Conservation (phyloP, 345 rosid species). For the Cardamine resedifolia region DNA sequence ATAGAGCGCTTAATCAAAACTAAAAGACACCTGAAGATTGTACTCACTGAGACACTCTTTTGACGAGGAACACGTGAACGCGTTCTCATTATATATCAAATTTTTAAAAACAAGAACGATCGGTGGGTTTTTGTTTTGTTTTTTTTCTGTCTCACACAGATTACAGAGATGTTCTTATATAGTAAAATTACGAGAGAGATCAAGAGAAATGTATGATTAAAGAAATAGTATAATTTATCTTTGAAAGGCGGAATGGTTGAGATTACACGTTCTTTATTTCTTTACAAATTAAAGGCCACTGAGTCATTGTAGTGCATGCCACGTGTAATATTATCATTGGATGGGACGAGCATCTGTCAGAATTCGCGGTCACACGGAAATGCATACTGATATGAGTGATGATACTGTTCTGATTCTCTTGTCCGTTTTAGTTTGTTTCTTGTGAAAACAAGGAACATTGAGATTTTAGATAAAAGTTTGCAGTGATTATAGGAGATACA, state of each 20-base stretch:
- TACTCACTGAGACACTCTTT: slow-evolving; percentile 36
- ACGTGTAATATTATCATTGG: slow-evolving; percentile 4
- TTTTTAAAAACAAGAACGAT: neutral
- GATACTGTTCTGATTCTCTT: slow-evolving; percentile 10
- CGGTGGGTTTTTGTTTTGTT: neutral
- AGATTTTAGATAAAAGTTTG: neutral
- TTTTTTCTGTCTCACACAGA: neutral
- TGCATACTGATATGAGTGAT: neutral
- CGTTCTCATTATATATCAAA: slow-evolving; percentile 13
- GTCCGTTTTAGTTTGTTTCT: slow-evolving; percentile 22
- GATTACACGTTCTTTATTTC: neutral
- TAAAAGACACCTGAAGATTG: slow-evolving; percentile 35
- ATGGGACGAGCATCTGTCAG: slow-evolving; percentile 7
- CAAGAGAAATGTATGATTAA: neutral
- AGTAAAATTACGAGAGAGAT: neutral
- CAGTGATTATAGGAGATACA: too few relatives aligned
- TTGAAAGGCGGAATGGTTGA: neutral
- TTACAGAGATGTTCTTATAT: slow-evolving; percentile 18
- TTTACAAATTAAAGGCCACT: neutral
- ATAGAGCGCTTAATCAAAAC: slow-evolving; percentile 39
- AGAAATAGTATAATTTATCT: neutral
- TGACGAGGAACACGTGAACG: slow-evolving; percentile 25
- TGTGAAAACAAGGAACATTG: neutral
- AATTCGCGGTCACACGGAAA: slow-evolving; percentile 2
- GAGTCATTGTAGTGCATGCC: neutral